Evolutionary conservation across 257 asterid genomes (phyloP).

Genomic region (Ilex asprella): DNA sequence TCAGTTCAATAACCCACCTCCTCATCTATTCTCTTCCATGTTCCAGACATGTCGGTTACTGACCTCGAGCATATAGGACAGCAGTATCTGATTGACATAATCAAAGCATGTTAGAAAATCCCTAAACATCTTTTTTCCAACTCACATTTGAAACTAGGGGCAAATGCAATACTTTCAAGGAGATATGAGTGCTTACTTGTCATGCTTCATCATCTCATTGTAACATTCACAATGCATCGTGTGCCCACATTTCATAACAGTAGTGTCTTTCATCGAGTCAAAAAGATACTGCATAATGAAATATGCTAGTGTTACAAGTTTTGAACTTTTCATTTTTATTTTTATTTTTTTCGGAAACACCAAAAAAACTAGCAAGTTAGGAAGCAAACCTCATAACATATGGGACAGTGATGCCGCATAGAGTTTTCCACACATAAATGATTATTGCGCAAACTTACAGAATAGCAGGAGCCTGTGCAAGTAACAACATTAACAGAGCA

Average conservation of each 20-base stretch:
- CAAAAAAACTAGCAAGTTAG: background rate
- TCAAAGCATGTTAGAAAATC: slow-evolving; percentile 3
- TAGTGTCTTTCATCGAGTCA: slow-evolving; percentile 81
- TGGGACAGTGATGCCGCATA: slow-evolving; percentile 96
- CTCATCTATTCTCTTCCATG: slow-evolving; percentile 74
- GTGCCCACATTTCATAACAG: slow-evolving; percentile 96
- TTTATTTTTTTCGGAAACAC: background rate
- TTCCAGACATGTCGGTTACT: slow-evolving; percentile 64
- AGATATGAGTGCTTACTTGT: slow-evolving; percentile 43
- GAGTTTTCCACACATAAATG: slow-evolving; percentile 86
- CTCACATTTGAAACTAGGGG: background rate
- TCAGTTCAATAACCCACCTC: slow-evolving; percentile 41
- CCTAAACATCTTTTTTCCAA: background rate
- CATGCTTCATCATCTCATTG: slow-evolving; percentile 80
- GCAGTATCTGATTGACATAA: slow-evolving; percentile 46
- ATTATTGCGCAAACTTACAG: slow-evolving; percentile 54
- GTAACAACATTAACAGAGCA: slow-evolving; percentile 1
- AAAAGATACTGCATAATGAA: slow-evolving; percentile 63
- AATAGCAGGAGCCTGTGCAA: slow-evolving; percentile 73
- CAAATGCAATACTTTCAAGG: slow-evolving; percentile 5
- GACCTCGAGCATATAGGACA: slow-evolving; percentile 94
- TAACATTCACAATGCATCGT: slow-evolving; percentile 90
- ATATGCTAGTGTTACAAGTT: slow-evolving; percentile 2
- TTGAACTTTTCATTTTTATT: background rate
- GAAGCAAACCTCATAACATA: slow-evolving; percentile 78